Evolutionary conservation across 140 eudicot genomes (phyloP).

Genomic region (Senecio squalidus): DNA sequence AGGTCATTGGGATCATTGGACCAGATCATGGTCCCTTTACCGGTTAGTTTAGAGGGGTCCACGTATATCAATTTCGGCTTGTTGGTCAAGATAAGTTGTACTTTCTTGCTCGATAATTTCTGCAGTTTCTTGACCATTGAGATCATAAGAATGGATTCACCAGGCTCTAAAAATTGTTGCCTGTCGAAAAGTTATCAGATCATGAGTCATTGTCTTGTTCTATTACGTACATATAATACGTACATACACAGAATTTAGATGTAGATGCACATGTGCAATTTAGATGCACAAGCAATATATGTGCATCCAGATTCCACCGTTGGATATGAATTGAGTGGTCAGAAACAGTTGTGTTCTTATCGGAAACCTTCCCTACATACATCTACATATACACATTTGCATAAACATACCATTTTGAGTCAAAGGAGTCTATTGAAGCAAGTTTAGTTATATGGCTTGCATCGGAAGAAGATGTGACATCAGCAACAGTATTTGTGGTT

Average conservation of each 20-base stretch:
- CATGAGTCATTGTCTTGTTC: not conserved
- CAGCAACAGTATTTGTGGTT: constrained; percentile 37
- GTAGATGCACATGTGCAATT: too few species aligned
- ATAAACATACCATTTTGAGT: constrained; percentile 98
- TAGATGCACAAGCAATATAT: too few species aligned
- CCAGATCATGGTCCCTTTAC: constrained; percentile 82
- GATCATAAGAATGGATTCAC: constrained; percentile 88
- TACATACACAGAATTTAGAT: too few species aligned
- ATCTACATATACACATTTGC: too few species aligned
- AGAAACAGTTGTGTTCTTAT: too few species aligned
- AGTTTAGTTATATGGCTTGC: constrained; percentile 69
- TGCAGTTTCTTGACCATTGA: constrained; percentile 91
- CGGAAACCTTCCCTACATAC: too few species aligned
- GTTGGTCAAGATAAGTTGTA: constrained; percentile 88
- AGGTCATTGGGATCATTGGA: constrained; percentile 93
- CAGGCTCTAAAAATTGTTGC: constrained; percentile 56
- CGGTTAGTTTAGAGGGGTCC: constrained; percentile 77
- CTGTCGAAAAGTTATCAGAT: constrained; percentile 32
- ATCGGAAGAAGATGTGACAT: constrained; percentile 52
- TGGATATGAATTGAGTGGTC: too few species aligned
- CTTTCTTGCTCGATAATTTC: constrained; percentile 87
- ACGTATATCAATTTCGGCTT: constrained; percentile 89
- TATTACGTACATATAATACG: too few species aligned
- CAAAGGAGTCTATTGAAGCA: constrained; percentile 94
- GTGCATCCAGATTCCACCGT: too few species aligned